A percentile compares a stretch with the other conserved stretches of the same genome.
These are phyloP conservation scores for Exutisphaerella laricina DNA, from an alignment of 2,329 filamentous ascomycete species.

Conservation along the genomic window DNA sequence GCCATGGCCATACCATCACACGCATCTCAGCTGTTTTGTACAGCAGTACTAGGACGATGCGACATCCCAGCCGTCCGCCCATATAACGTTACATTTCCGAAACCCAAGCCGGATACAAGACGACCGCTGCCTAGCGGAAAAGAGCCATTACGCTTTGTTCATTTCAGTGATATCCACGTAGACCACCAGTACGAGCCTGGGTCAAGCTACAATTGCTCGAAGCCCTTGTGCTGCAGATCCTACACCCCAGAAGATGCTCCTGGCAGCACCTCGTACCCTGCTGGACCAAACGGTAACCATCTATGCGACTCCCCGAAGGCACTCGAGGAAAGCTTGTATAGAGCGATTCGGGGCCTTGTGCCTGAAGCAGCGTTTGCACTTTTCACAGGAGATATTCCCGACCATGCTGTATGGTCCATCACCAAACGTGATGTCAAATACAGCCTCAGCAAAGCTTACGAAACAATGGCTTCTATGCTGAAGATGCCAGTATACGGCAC, in stretches of 20 bases:
- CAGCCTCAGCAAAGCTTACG: constrained; percentile 45
- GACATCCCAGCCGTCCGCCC: constrained; percentile 43
- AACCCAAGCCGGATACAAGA: constrained; percentile 31
- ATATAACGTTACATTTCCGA: constrained; percentile 43
- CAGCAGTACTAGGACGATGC: constrained; percentile 51
- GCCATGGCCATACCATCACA: constrained; percentile 46
- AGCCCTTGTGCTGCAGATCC: constrained; percentile 55
- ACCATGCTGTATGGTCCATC: constrained; percentile 43
- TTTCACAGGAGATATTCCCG: constrained; percentile 56
- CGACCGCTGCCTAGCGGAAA: constrained; percentile 44
- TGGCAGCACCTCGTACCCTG: constrained; percentile 46
- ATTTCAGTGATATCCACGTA: constrained; percentile 57
- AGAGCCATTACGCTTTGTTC: constrained; percentile 50
- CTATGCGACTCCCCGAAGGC: constrained; percentile 49
- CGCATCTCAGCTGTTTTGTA: constrained; percentile 49
- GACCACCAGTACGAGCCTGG: constrained; percentile 52
- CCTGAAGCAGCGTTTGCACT: constrained; percentile 49
- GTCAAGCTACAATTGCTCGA: constrained; percentile 51
- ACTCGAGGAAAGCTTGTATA: constrained; percentile 51
- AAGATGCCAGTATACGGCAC: constrained; percentile 47
- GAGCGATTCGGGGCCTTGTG: constrained; percentile 36
- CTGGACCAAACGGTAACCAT: constrained; percentile 49
- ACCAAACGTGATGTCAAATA: constrained; percentile 31
- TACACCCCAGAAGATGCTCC: constrained; percentile 47
- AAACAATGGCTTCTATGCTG: constrained; percentile 39